Evolutionary conservation across 495 filamentous ascomycete species (phyloP).

Genomic region (Talaromyces stipitatus): DNA sequence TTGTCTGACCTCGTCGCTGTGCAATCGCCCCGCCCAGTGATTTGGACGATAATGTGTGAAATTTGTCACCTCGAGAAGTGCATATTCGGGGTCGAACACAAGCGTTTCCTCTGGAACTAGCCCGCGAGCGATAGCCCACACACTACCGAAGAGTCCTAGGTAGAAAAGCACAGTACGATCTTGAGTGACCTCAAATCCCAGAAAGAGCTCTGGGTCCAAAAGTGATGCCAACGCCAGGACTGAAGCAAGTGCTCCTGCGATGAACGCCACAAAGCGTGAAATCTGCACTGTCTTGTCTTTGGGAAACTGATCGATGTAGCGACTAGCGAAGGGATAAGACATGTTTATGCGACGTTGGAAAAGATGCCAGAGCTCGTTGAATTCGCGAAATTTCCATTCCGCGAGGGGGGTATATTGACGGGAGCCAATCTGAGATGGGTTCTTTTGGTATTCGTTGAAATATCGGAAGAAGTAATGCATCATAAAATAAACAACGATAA

Average conservation of each 20-base stretch:
- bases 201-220: slow-evolving; percentile 81
- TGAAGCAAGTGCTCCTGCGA: slow-evolving; percentile 75
- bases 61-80: slow-evolving; percentile 77
- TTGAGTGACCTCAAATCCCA: slow-evolving; percentile 81
- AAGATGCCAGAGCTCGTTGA: slow-evolving; percentile 91
- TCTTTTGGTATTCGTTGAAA: slow-evolving; percentile 92
- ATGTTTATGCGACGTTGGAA: slow-evolving; percentile 85
- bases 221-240: slow-evolving; percentile 75
- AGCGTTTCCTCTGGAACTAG: slow-evolving; percentile 76
- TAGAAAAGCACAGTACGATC: slow-evolving; percentile 83
- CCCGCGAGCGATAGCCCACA: slow-evolving; percentile 75
- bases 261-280: slow-evolving; percentile 75
- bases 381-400: slow-evolving; percentile 97
- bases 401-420: slow-evolving; percentile 88
- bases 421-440: slow-evolving; percentile 73
- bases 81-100: slow-evolving; percentile 88
- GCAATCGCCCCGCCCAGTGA: slow-evolving; percentile 81
- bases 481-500: slow-evolving; percentile 73
- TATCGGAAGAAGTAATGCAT: slow-evolving; percentile 87
- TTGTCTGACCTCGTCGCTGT: slow-evolving; percentile 74
- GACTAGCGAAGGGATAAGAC: slow-evolving; percentile 87
- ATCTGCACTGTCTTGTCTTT: slow-evolving; percentile 86
- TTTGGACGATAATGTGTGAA: slow-evolving; percentile 85
- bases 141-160: slow-evolving; percentile 60
- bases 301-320: slow-evolving; percentile 93